These are phyloP conservation scores for Moricandia arvensis DNA, from an alignment of 345 rosid genomes.

Conservation along the genomic window DNA sequence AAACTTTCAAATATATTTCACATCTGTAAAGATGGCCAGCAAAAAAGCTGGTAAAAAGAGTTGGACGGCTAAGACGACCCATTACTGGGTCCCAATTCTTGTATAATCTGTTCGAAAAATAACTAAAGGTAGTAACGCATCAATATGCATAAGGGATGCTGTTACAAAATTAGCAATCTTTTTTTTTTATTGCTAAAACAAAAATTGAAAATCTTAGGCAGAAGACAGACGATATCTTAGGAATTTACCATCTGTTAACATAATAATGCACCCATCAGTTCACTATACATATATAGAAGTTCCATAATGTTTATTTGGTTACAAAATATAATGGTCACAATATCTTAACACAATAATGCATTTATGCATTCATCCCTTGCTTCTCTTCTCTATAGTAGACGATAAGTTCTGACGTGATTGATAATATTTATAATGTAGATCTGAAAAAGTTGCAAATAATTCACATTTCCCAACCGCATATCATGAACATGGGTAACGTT, in stretches of 20 bases:
- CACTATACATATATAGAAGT: not conserved
- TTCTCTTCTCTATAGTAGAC: not conserved
- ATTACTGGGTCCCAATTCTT: slow-evolving; percentile 4
- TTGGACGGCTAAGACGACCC: slow-evolving; percentile 28
- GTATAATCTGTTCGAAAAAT: not conserved
- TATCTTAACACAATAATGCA: not conserved
- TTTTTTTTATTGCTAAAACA: too few species aligned
- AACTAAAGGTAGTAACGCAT: not conserved
- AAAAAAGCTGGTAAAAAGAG: slow-evolving; percentile 21
- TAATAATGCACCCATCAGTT: not conserved
- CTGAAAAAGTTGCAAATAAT: slow-evolving; percentile 14
- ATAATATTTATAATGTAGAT: not conserved
- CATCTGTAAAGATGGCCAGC: slow-evolving; percentile 28
- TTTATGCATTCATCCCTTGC: not conserved
- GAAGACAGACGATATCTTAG: not conserved
- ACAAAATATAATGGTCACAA: not conserved
- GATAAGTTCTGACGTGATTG: too few species aligned
- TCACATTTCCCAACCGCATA: slow-evolving; percentile 25
- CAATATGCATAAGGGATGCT: slow-evolving; percentile 3
- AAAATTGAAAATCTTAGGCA: slow-evolving; percentile 4
- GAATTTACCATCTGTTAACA: not conserved
- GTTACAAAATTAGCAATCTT: not conserved
- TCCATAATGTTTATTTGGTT: not conserved
- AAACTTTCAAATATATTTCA: not conserved
- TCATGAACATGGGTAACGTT: slow-evolving; percentile 29